Evolutionary conservation across 2,329 filamentous ascomycete species (phyloP).

Genomic region (Colletotrichum tropicicola): DNA sequence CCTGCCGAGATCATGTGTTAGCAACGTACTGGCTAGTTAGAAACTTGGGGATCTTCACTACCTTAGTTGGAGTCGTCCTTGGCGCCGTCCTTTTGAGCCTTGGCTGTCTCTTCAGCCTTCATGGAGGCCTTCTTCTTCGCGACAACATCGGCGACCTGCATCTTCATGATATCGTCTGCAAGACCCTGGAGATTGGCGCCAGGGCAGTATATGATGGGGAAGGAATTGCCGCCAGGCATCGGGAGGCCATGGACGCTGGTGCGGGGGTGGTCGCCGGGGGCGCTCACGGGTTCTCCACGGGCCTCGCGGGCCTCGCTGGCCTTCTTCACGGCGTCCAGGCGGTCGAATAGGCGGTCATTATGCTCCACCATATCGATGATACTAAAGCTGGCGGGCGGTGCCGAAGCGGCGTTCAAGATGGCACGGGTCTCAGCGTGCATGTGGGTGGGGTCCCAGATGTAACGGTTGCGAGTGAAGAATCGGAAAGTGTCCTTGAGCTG

Average conservation of each 20-base stretch:
- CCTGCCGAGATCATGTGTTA: too few species aligned
- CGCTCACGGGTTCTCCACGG: background rate
- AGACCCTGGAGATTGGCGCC: background rate
- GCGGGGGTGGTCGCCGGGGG: background rate
- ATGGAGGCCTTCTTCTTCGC: background rate
- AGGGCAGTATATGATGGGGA: background rate
- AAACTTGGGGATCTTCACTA: too few species aligned
- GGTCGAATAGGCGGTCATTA: background rate
- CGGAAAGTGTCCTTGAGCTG: background rate
- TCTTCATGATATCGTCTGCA: background rate
- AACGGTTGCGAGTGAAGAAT: background rate
- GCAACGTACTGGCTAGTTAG: too few species aligned
- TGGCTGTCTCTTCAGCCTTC: background rate
- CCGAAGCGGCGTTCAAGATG: background rate
- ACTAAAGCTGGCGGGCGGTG: background rate
- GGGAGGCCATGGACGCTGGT: background rate
- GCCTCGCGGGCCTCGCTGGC: background rate
- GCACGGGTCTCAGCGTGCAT: background rate
- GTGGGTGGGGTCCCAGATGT: conserved; percentile 3
- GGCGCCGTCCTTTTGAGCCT: background rate
- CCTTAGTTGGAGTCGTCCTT: background rate
- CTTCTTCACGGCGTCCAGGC: background rate
- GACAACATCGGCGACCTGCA: background rate
- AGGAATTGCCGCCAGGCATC: background rate
- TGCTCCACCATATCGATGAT: background rate